Base-by-base conservation (phyloP, 1,284 basidiomycete genomes). In the Leccinum proliferum region DNA sequence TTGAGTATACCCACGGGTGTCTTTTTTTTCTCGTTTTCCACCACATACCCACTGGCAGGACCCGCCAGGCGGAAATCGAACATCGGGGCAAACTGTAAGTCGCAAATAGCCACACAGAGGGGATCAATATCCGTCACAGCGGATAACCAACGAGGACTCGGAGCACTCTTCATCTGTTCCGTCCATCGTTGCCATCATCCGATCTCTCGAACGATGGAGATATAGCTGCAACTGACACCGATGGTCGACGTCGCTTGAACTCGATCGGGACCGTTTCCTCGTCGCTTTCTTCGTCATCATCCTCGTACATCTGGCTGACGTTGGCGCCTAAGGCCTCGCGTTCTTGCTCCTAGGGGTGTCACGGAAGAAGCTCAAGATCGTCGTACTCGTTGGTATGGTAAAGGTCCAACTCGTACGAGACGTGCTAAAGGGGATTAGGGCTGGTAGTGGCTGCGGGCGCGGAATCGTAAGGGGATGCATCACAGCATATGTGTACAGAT, bases 351-450 rank as follows among this genome's bases (percentile, higher is more conserved):
- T 56, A 8, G 60, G 67, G 10, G 70, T 71, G 43, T 75, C 69
- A 12, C 73, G 69, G 66, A 73, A 76, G 64, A 75, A 73, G 53
- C 75, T 76, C 72, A 11, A 70, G 60, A 41, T 73, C 72, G 3
- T 73, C 72, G 55, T 72, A 73, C 41, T 75, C 73, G 37, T 69
- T 74, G 60, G 63, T 69, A 56, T 62, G 65, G 57, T 64, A 66
- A 8, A 68, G 61, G 12, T 73, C 75, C 11, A 75, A 75, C 55
- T 72, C 72, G 25, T 74, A 79, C 10, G 75, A 65, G 25, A 76
- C 69, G 41, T 73, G 73, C 56, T 77, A 74, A 12, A 81, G 75
- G 52, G 79, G 80, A 59, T 77, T 81, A 57, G 77, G 80, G 65
- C 77, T 81, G 37, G 76, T 73, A 21, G 75, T 73, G 39, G 76